A percentile compares a stretch with the other conserved stretches of the same genome.
phyloP scores from a whole-genome alignment of 257 asterid species.

The Solanum gracilifrons region DNA sequence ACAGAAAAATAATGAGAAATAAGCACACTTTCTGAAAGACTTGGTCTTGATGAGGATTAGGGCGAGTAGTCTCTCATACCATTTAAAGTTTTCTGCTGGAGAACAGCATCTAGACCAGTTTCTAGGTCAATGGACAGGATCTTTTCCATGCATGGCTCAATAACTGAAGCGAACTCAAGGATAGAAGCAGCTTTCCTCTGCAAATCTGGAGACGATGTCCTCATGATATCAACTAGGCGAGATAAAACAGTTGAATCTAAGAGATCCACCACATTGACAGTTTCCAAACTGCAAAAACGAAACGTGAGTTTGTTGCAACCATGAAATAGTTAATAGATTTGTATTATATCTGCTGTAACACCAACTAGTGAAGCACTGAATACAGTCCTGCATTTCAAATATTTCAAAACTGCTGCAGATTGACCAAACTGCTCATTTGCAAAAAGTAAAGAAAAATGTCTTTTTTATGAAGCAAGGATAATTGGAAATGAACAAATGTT shows the following conservation, averaged over 20 bases:
- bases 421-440: neutral
- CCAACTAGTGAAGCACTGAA: neutral
- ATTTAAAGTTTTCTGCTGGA: constrained; percentile 38
- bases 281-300: constrained; percentile 31
- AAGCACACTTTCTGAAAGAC: neutral
- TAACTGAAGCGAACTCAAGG: constrained; percentile 45
- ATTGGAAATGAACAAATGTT: neutral
- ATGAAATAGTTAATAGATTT: neutral
- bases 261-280: constrained; percentile 20
- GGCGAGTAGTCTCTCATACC: constrained; percentile 24
- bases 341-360: neutral
- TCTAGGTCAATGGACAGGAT: constrained; percentile 38
- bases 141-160: constrained; percentile 26
- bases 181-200: constrained; percentile 73
- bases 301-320: neutral
- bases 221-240: constrained; percentile 54
- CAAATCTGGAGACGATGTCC: constrained; percentile 44
- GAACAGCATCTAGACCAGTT: constrained; percentile 53
- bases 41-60: neutral
- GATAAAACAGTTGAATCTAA: constrained; percentile 41
- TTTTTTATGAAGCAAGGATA: neutral
- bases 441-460: neutral
- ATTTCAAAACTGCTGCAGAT: neutral
- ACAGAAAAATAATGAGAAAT: neutral
- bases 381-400: neutral